phyloP scores from a whole-genome alignment of 805 yeast species.

The Pichia paraexigua region DNA sequence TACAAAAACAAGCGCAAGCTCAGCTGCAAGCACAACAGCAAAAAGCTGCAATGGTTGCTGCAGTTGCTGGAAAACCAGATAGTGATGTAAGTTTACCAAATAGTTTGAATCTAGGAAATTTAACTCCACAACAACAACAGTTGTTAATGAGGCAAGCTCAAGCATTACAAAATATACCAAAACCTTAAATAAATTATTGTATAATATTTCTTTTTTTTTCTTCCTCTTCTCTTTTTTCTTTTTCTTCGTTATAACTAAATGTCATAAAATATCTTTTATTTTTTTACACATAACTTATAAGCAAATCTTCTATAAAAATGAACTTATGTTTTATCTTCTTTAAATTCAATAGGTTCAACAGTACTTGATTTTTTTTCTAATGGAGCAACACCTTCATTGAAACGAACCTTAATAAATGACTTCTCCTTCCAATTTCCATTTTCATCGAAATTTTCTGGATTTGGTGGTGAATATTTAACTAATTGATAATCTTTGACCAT shows the following conservation, averaged over 20 bases:
- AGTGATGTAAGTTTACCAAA: conserved; percentile 1
- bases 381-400: conserved; percentile 30
- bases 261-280: conserved; percentile 6
- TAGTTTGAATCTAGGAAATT: not conserved
- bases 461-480: conserved; percentile 34
- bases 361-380: conserved; percentile 25
- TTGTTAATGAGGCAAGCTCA: conserved; percentile 3
- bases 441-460: conserved; percentile 30
- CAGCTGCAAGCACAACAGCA: not conserved
- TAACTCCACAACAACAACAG: conserved; percentile 5
- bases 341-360: not conserved
- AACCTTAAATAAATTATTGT: not conserved
- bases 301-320: not conserved
- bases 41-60: not conserved
- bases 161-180: not conserved
- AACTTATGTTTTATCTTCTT: not conserved
- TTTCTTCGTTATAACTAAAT: too few species aligned
- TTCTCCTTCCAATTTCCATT: conserved; percentile 32
- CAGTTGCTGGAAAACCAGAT: conserved; percentile 3
- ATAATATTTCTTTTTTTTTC: too few species aligned
- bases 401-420: conserved; percentile 29
- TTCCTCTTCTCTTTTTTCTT: too few species aligned
- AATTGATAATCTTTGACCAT: conserved; percentile 29
- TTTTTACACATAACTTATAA: conserved; percentile 21
- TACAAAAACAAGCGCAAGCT: conserved; percentile 8